These are phyloP conservation scores for Microcera coccophila DNA, from an alignment of 2,329 filamentous ascomycete genomes.

Conservation along the genomic window DNA sequence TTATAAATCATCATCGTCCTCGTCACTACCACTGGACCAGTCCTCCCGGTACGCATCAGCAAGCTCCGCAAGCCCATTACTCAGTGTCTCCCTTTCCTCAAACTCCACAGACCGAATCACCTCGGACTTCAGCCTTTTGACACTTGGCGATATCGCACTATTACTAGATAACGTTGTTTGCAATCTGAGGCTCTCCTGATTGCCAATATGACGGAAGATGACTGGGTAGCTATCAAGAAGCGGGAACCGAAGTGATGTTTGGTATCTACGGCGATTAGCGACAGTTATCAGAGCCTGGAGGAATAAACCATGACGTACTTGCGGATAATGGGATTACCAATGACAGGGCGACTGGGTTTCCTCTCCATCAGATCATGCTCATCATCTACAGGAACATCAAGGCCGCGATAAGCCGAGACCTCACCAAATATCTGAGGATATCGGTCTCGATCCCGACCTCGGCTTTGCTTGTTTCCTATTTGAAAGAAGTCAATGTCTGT, in stretches of 20 bases:
- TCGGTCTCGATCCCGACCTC: conserved; percentile 6
- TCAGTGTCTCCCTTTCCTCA: conserved; percentile 80
- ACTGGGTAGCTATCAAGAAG: conserved; percentile 78
- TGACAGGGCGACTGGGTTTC: conserved; percentile 16
- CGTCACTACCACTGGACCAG: conserved; percentile 74
- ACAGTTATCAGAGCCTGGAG: background rate
- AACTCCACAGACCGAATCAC: conserved; percentile 61
- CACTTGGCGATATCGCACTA: conserved; percentile 63
- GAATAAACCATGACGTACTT: conserved; percentile 19
- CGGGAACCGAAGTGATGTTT: conserved; percentile 62
- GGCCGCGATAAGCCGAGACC: conserved; percentile 22
- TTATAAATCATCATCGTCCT: conserved; percentile 58
- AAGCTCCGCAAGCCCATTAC: conserved; percentile 75
- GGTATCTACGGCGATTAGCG: conserved; percentile 35
- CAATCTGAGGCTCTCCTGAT: conserved; percentile 37
- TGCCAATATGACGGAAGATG: conserved; percentile 56
- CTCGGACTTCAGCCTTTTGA: conserved; percentile 63
- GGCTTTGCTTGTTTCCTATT: conserved; percentile 15
- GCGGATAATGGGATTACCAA: conserved; percentile 27
- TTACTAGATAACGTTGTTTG: conserved; percentile 67
- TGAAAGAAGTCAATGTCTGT: conserved; percentile 33
- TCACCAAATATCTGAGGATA: conserved; percentile 29
- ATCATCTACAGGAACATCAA: conserved; percentile 5
- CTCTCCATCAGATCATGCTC: conserved; percentile 4
- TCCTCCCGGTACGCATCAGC: conserved; percentile 86